Base-by-base conservation (phyloP, 2,329 filamentous ascomycete genomes). In the Colletotrichum sp. region DNA sequence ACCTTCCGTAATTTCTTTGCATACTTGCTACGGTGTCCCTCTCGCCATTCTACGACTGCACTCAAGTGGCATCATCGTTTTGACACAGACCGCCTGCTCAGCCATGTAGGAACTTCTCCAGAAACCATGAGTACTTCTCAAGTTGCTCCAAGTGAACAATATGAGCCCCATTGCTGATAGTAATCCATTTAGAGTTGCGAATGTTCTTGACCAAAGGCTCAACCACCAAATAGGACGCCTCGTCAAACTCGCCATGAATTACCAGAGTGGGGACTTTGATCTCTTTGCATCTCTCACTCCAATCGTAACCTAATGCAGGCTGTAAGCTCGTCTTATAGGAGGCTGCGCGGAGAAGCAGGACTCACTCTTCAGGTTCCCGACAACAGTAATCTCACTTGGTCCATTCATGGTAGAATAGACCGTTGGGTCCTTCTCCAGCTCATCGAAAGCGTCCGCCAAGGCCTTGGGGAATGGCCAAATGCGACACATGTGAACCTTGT, bases 191-290 rank as follows among this genome's bases (percentile, higher is more conserved):
- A 3, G 80, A 82, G 36, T 83, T 83, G n/a, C 73, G 34, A 30
- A 86, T 85, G 24, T 80, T 59, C 6, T 85, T 79, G 39, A 85
- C 85, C 68, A 84, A 86, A 2, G 84, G 82, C 62, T 80, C 79
- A 80, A 85, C 82, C 0, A 80, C 79, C 1, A 81, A 80, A 66
- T 86, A 83, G 55, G 84, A 81, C 5, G 81, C 83, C 72, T 85
- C 82, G 57, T 86, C 84, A 5, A 84, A 72, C 0, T 72, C 60
- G 3, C 84, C 85, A 49, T 86, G 85, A 13, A 86, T 79, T 12
- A 86, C 63, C 5, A 86, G 79, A 5, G 83, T 85, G 1, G 81
- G 80, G 0, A 75, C 84, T 34, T 79, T 80, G 70, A 85, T 85
- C n/a, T 80, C 78, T 21, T 72, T 36, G 62, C 81, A 64, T 21